Evolutionary conservation across 2,329 filamentous ascomycete species (phyloP).

Genomic region (Fusarium coffeatum): DNA sequence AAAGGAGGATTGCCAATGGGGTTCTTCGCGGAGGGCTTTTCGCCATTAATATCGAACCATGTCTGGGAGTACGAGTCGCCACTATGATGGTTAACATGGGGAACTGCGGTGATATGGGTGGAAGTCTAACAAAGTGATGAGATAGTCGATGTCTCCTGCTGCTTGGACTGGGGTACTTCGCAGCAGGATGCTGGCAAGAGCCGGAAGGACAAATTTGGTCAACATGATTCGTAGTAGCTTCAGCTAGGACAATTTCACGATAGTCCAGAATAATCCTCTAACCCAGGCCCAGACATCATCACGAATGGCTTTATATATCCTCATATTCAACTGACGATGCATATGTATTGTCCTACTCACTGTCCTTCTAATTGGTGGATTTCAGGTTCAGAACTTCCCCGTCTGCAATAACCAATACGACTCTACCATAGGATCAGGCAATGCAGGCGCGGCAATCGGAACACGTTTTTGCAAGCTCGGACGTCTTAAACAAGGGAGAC

Average conservation of each 20-base stretch:
- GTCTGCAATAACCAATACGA: too few relatives aligned
- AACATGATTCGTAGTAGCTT: background rate
- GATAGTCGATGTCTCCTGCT: slow-evolving; percentile 20
- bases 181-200: slow-evolving; percentile 1
- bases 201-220: background rate
- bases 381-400: background rate
- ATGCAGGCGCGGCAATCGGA: background rate
- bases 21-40: slow-evolving; percentile 64
- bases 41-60: slow-evolving; percentile 64
- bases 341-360: background rate
- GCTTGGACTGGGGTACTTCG: slow-evolving; percentile 3
- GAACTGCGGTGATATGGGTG: fast-evolving
- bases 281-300: background rate
- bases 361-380: background rate
- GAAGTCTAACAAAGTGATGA: slow-evolving; percentile 38
- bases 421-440: background rate
- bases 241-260: background rate
- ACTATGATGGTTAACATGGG: slow-evolving; percentile 15
- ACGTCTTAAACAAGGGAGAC: slow-evolving; percentile 1
- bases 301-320: background rate
- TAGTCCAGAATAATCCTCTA: background rate
- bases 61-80: slow-evolving; percentile 52
- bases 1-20: slow-evolving; percentile 72
- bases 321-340: background rate
- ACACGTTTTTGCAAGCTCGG: background rate